Conservation (phyloP, 306 rosid species). For the Medicago lupulina region DNA sequence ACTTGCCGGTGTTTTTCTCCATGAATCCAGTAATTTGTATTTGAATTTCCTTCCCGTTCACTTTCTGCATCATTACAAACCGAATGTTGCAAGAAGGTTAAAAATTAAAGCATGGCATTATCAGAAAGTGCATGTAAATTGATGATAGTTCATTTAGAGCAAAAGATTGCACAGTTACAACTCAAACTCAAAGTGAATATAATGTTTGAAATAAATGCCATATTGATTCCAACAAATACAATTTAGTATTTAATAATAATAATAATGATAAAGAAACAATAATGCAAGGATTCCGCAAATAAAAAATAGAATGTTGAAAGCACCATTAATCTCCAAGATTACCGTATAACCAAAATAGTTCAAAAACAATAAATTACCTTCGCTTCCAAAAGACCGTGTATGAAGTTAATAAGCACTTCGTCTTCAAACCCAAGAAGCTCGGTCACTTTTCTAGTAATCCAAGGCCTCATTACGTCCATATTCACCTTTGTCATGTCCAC, state of each 20-base stretch:
- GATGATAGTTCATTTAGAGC: constrained; percentile 15
- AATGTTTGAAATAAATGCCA: constrained; percentile 2
- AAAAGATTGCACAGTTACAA: not conserved
- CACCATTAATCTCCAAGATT: constrained; percentile 15
- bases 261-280: not conserved
- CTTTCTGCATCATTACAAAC: constrained; percentile 53
- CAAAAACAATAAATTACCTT: constrained; percentile 59
- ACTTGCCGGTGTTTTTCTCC: constrained; percentile 95
- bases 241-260: not conserved
- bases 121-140: constrained; percentile 18
- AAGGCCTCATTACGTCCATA: constrained; percentile 87
- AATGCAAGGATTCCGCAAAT: not conserved
- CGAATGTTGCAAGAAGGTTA: not conserved
- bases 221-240: not conserved
- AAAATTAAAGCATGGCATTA: not conserved
- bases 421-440: constrained; percentile 98
- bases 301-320: constrained; percentile 12
- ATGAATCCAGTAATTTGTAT: constrained; percentile 95
- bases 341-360: not conserved
- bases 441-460: constrained; percentile 89
- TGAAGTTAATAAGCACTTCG: constrained; percentile 97
- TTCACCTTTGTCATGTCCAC: constrained; percentile 91
- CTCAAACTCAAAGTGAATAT: not conserved
- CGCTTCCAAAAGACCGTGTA: constrained; percentile 85
- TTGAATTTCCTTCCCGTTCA: constrained; percentile 56